Conservation (phyloP, 1,139 yeast species). For the Magnusiomyces suaveolens region DNA sequence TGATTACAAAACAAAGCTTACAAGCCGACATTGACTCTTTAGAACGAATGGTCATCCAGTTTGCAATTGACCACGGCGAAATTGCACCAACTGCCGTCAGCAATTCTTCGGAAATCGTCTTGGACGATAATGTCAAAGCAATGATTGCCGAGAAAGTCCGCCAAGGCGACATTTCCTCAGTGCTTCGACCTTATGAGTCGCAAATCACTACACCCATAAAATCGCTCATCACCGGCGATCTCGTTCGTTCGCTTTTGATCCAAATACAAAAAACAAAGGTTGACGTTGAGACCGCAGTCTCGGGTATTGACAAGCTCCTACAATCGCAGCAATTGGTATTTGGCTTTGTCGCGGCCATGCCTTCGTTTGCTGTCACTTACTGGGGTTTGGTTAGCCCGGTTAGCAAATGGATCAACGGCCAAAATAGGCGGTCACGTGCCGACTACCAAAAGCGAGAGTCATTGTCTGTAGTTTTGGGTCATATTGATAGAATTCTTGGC, state of each 20-base stretch:
- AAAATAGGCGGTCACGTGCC: constrained; percentile 34
- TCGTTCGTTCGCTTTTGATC: constrained; percentile 67
- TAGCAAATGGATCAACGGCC: constrained; percentile 33
- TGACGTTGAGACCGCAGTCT: constrained; percentile 83
- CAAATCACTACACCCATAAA: constrained; percentile 64
- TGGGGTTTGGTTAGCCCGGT: constrained; percentile 42
- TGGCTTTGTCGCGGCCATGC: constrained; percentile 83
- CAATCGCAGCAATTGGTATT: constrained; percentile 88
- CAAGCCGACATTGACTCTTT: constrained; percentile 69
- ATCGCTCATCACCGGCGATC: constrained; percentile 54
- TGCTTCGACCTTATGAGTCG: constrained; percentile 70
- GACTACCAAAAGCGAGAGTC: neutral
- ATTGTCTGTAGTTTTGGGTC: constrained; percentile 5
- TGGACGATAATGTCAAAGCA: constrained; percentile 18
- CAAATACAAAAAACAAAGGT: constrained; percentile 93
- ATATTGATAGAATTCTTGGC: constrained; percentile 16
- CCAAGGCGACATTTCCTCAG: constrained; percentile 67
- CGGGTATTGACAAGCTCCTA: constrained; percentile 80
- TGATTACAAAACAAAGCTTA: constrained; percentile 71
- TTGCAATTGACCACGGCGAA: constrained; percentile 39
- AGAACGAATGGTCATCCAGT: constrained; percentile 80
- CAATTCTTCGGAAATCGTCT: constrained; percentile 22
- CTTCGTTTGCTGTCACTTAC: constrained; percentile 34
- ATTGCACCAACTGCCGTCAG: constrained; percentile 16
- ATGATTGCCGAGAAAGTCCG: constrained; percentile 31